Evolutionary conservation across 768 basidiomycete species (phyloP), one percentile per base, ranked within the genome.

Genomic region (Psilocybe subaeruginosa): DNA sequence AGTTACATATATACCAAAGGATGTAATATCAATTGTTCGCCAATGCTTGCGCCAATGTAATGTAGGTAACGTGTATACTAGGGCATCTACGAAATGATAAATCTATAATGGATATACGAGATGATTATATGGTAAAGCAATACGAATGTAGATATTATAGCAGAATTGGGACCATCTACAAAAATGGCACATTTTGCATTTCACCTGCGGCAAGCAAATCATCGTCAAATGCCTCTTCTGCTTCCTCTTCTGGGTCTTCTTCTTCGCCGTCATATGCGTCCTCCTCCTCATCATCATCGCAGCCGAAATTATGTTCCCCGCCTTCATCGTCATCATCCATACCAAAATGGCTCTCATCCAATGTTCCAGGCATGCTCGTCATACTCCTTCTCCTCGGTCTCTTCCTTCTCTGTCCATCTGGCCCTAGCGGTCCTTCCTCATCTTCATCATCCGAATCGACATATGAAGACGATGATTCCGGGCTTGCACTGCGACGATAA

Each of bases 291-390:
- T 71, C 73, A 41, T 70, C 75, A 8, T 74, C 72, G 14, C 14
- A 14, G 14, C 37, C 41, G 11, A 43, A 12, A 43, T 43, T 6
- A 14, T 72, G 74, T 17, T 73, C 75, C 0, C 66, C 69, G 12
- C 72, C 73, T 33, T 72, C 77, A 0, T 76, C 77, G 8, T 84
- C 85, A 35, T 85, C 83, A 46, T 84, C 83, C 63, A 84, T 73
- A 14, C 77, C 84, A 63, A 86, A 85, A 52, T 84, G 77, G 68
- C 82, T 78, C 63, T 89, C 75, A 60, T 89, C 85, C 61, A 94
- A 73, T 19, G 91, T 90, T 31, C 93, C 93, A 11, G 92, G 93
- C 90, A 96, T 94, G 69, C 92, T 94, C 46, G 86, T 85, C 73
- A 90, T 84, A 64, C 92, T 92, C 68, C 83, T 79, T 63, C 82